Evolutionary conservation across 164 flowering plant genomes (phyloP), one percentile per base, ranked within the genome.

Genomic region (Paratinospora sagittata): DNA sequence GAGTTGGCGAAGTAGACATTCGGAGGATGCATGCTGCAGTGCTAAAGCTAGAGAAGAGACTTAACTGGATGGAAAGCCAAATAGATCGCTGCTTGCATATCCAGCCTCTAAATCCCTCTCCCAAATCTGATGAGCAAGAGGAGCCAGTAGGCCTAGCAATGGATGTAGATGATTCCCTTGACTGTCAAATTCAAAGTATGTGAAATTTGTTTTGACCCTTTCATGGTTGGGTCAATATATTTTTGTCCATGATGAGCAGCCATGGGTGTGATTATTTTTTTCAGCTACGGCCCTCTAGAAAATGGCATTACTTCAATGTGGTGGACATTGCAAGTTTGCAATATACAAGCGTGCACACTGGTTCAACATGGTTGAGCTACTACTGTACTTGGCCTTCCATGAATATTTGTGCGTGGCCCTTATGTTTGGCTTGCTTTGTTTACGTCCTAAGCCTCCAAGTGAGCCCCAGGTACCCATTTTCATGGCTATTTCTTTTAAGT

Each of bases 11-110:
- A 72, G 87, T 90, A 60, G 97, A 92, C 70, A 60, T 80, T 45
- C 85, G 90, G 72, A 70, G 64, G 33, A 84, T 94, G 95, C 95
- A 92, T 75, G 58, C 65, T 19, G 92, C 84, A 17, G 90, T 86
- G 8, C 58, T 86, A 76, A 81, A 74, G 45, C 70, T 92, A 5
- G 97, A 93, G 82, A 89, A 82, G 69, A 81, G 92, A 74, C 80
- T 94, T 65, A 82, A 76, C 16, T 84, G 90, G 92, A 63, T 84
- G 39, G 97, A 94, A 47, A 76, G 83, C 13, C 78, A 81, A 65
- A 84, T 88, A 4, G 82, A 85, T 66, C 71, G 74, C 33, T 79
- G 83, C 80, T 77, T 89, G 80, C 75, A 77, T 45, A 43, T 60
- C 39, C 21, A 58, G 39, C 27, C 47, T 7, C 62, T 43, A 33